Conservation (phyloP, 495 filamentous ascomycete genomes). For the Daldinia caldariorum region DNA sequence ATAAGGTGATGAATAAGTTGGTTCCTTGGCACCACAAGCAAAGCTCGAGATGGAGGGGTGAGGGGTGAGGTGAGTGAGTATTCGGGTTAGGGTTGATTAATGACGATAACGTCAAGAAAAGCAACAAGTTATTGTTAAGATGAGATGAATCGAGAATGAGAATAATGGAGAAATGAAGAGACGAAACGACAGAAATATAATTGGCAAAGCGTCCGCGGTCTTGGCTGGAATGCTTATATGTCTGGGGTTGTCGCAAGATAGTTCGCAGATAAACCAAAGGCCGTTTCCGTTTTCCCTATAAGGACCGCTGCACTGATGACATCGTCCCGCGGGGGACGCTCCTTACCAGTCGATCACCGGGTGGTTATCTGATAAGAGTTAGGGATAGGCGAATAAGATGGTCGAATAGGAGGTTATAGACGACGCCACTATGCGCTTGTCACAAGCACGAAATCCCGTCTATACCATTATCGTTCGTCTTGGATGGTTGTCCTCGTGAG, state of each 20-base stretch:
- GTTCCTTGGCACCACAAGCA: constrained; percentile 13
- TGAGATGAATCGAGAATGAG: constrained; percentile 17
- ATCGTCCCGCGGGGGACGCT: constrained; percentile 42
- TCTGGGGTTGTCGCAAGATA: constrained; percentile 36
- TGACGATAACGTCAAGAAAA: constrained; percentile 29
- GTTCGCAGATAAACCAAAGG: constrained; percentile 46
- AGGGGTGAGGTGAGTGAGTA: not conserved
- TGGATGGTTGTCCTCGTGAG: constrained; percentile 37
- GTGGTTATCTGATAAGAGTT: constrained; percentile 46
- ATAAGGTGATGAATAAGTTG: constrained; percentile 2
- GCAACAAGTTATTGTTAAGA: constrained; percentile 19
- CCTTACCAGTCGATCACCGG: constrained; percentile 44
- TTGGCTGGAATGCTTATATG: constrained; percentile 43
- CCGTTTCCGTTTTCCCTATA: constrained; percentile 40
- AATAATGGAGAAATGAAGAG: constrained; percentile 21
- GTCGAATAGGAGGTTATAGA: constrained; percentile 30
- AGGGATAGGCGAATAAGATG: constrained; percentile 35
- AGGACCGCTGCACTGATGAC: constrained; percentile 43
- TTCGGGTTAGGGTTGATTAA: constrained; percentile 11
- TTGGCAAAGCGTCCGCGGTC: constrained; percentile 31
- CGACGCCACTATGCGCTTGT: constrained; percentile 39
- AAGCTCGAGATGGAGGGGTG: not conserved
- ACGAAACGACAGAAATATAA: constrained; percentile 30
- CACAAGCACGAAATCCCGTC: constrained; percentile 31
- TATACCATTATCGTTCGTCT: constrained; percentile 28